phyloP scores from a whole-genome alignment of 768 basidiomycete genomes.

The Erythrobasidium yunnanense region DNA sequence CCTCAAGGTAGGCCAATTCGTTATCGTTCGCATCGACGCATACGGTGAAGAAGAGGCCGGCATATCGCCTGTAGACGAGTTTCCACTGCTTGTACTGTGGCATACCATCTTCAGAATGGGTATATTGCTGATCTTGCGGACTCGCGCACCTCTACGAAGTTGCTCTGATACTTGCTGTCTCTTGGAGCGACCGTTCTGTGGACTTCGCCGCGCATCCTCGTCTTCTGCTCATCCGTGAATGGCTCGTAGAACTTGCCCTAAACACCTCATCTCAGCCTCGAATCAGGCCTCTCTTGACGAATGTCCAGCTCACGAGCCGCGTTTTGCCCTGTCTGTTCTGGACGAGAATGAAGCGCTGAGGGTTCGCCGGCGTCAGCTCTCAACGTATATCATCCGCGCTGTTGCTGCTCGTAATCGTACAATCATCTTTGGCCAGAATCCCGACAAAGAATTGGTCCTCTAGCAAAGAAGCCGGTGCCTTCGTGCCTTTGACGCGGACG shows the following conservation, averaged over 20 bases:
- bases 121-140: background rate
- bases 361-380: too few species aligned
- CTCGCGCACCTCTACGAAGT: slow-evolving; percentile 81
- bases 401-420: background rate
- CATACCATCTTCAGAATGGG: background rate
- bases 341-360: slow-evolving; percentile 72
- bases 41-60: slow-evolving; percentile 92
- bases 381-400: too few species aligned
- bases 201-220: slow-evolving; percentile 83
- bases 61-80: slow-evolving; percentile 90
- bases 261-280: slow-evolving; percentile 60
- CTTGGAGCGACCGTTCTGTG: slow-evolving; percentile 89
- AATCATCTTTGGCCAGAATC: too few species aligned
- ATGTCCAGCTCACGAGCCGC: slow-evolving; percentile 90
- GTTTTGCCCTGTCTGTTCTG: slow-evolving; percentile 99
- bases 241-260: slow-evolving; percentile 92
- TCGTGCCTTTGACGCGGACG: too few species aligned
- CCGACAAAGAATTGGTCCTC: too few species aligned
- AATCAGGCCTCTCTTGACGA: too few species aligned
- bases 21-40: slow-evolving; percentile 98
- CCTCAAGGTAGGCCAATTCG: slow-evolving; percentile 91
- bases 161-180: slow-evolving; percentile 98
- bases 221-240: slow-evolving; percentile 98
- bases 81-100: slow-evolving; percentile 91
- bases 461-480: too few species aligned